Evolutionary conservation across 306 rosid genomes (phyloP), one percentile per base, ranked within the genome.

Genomic region (Cucumis hystrix): DNA sequence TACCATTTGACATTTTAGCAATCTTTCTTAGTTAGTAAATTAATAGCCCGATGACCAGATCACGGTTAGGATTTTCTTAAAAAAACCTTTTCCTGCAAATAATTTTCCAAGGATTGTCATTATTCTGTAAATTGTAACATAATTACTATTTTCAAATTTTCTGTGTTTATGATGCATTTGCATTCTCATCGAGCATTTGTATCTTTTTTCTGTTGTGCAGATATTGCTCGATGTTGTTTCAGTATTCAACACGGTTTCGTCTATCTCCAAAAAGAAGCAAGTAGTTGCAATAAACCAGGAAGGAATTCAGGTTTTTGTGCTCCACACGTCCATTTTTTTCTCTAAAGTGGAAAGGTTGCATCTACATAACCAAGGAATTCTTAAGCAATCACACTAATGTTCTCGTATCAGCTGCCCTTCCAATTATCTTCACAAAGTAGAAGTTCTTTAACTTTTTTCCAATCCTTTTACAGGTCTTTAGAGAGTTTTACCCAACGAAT

Each of bases 201-300:
- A 20, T 74, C 69, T 73, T 77, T 18, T 77, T 57, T 45, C 39
- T 69, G 67, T 73, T 43, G n/a, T 43, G 62, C 91, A 94, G 98
- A 90, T 90, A 77, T 80, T 94, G 45, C 92, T 90, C 58, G 90
- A 94, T 83, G 84, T 88, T 77, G 93, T 89, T 83, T 83, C 88
- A 8, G 81, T 89, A 80, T 92, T 87, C 91, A 92, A 94, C 81
- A 84, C 62, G 83, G 96, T 90, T 82, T 87, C 97, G 66, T 90
- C 94, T 79, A 78, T 87, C 57, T 82, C 96, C 61, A 88, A 25
- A 79, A 87, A 78, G 78, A 88, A 84, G 83, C 97, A 94, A 70
- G 87, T 87, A n/a, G 79, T 88, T 43, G 90, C 86, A 78, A 87
- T 94, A 71, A 83, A 77, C 82, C 87, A 84, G 18, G 87, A 68